These are phyloP conservation scores for Wallacemonas rigidus DNA, from an alignment of 208 protist species.

Conservation along the genomic window DNA sequence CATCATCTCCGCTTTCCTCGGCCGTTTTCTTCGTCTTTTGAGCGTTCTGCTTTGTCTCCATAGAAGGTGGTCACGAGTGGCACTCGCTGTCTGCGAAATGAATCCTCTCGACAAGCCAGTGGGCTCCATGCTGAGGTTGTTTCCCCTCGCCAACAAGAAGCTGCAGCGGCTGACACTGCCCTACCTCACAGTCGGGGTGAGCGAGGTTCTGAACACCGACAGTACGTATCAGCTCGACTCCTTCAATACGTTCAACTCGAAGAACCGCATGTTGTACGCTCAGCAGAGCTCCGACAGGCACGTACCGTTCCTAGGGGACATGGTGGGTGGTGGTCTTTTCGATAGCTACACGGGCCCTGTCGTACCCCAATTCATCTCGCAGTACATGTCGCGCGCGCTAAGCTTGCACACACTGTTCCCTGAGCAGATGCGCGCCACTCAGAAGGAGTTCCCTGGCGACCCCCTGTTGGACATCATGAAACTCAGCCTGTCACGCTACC, in stretches of 20 bases:
- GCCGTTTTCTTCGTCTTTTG: no score
- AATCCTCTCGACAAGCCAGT: neutral
- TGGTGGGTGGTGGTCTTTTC: constrained; percentile 64
- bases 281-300: neutral
- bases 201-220: constrained; percentile 83
- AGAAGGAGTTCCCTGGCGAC: constrained; percentile 53
- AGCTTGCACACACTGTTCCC: constrained; percentile 67
- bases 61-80: no score
- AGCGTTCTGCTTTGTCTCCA: no score
- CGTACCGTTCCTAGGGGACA: constrained; percentile 48
- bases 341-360: constrained; percentile 70
- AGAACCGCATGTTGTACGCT: constrained; percentile 46
- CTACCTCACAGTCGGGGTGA: constrained; percentile 67
- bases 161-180: constrained; percentile 64
- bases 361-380: constrained; percentile 48
- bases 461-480: constrained; percentile 63
- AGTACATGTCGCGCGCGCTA: constrained; percentile 57
- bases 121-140: constrained; percentile 37
- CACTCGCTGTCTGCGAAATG: neutral
- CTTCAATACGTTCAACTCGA: constrained; percentile 68
- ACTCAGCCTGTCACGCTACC: constrained; percentile 29
- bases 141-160: constrained; percentile 80
- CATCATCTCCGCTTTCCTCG: no score
- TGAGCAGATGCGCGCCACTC: constrained; percentile 37
- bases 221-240: constrained; percentile 53